These are phyloP conservation scores for Lactarius pseudohatsudake DNA, from an alignment of 768 basidiomycete genomes.

Conservation along the genomic window DNA sequence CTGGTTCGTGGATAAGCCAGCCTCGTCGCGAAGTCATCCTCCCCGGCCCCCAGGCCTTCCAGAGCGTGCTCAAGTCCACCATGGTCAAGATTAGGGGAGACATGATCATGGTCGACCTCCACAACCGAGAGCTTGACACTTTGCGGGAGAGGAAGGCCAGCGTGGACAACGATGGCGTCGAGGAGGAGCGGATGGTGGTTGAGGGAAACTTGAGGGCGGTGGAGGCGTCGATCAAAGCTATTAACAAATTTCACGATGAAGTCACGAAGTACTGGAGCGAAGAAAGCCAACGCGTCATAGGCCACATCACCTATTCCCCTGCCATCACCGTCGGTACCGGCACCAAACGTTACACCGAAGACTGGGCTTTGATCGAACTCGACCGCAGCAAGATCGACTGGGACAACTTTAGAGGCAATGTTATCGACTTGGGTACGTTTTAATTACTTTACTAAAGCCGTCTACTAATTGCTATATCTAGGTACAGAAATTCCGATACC, in stretches of 20 bases:
- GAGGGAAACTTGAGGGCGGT: not conserved
- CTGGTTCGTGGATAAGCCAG: constrained; percentile 13
- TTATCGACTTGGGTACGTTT: constrained; percentile 6
- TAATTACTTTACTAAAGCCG: not conserved
- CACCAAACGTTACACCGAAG: constrained; percentile 27
- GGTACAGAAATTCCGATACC: not conserved
- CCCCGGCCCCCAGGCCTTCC: not conserved
- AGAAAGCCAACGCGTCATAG: not conserved
- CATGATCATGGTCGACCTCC: too few species aligned
- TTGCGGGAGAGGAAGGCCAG: too few species aligned
- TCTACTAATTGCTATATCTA: constrained; percentile 19
- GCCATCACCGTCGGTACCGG: constrained; percentile 26
- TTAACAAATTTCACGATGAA: not conserved
- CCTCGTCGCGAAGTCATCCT: not conserved
- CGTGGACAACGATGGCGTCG: not conserved
- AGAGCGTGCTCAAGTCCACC: not conserved
- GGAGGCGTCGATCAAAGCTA: not conserved
- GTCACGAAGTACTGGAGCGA: not conserved
- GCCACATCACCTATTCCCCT: constrained; percentile 8
- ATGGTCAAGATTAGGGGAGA: not conserved
- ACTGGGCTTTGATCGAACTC: constrained; percentile 35
- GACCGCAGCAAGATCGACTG: constrained; percentile 30
- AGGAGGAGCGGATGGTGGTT: not conserved
- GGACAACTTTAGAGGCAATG: constrained; percentile 27
- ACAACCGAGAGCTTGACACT: not conserved